Conservation (phyloP, 345 rosid species). For the Gossypium ekmanianum region DNA sequence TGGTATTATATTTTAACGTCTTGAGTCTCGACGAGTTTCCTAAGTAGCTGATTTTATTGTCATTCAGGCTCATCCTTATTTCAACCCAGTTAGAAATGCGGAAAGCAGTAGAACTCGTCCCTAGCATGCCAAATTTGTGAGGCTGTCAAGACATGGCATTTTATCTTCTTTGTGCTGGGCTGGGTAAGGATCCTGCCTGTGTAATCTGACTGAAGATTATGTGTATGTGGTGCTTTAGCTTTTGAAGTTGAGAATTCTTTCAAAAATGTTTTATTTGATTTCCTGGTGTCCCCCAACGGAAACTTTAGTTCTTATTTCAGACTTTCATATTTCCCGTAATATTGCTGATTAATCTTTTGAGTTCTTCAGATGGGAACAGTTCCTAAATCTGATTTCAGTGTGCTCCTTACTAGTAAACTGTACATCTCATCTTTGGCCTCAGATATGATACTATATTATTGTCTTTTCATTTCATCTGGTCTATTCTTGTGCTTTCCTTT, state of each 20-base stretch:
- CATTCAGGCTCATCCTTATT: constrained; percentile 85
- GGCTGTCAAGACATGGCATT: constrained; percentile 16
- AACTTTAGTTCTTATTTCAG: not conserved
- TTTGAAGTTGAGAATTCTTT: not conserved
- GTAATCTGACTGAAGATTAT: constrained; percentile 19
- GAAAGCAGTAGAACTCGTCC: constrained; percentile 72
- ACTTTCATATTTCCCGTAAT: not conserved
- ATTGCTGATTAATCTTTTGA: constrained; percentile 1
- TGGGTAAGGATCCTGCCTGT: not conserved
- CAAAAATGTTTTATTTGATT: not conserved
- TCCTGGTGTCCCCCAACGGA: not conserved
- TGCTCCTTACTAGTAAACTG: not conserved
- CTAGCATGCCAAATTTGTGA: constrained; percentile 27
- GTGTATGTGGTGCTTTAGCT: not conserved
- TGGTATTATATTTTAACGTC: not conserved
- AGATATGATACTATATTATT: not conserved
- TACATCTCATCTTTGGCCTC: not conserved
- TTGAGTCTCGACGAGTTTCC: not conserved
- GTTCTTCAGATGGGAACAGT: not conserved
- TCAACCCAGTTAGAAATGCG: constrained; percentile 77
- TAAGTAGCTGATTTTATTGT: not conserved
- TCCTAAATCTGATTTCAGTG: constrained; percentile 8
- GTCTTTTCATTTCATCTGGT: not conserved
- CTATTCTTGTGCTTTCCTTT: not conserved
- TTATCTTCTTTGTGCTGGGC: constrained; percentile 9